Evolutionary conservation across 495 filamentous ascomycete genomes (phyloP).

Genomic region (Aspergillus kassunensis): DNA sequence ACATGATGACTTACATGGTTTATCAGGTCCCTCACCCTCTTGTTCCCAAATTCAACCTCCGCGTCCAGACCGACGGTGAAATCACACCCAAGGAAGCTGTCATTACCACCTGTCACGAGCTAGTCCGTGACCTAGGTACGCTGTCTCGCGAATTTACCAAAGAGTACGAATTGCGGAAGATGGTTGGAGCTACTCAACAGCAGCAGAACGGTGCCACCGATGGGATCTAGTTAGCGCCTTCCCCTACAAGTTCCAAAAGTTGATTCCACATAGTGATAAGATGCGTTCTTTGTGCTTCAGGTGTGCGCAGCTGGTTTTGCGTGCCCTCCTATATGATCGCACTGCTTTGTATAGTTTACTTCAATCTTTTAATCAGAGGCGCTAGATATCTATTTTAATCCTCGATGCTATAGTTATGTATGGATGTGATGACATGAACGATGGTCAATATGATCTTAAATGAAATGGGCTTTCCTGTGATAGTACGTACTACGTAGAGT

Average conservation of each 20-base stretch:
- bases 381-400: constrained; percentile 5
- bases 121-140: constrained; percentile 71
- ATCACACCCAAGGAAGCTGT: constrained; percentile 84
- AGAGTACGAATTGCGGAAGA: constrained; percentile 91
- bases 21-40: constrained; percentile 73
- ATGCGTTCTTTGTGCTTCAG: neutral
- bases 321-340: constrained; percentile 1
- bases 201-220: constrained; percentile 34
- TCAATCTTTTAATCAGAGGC: constrained; percentile 4
- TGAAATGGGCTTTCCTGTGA: neutral
- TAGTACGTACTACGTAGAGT: neutral
- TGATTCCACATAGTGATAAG: neutral
- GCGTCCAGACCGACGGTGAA: constrained; percentile 86
- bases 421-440: constrained; percentile 8
- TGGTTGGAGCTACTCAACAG: constrained; percentile 59
- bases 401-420: constrained; percentile 3
- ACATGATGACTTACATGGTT: neutral
- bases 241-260: neutral
- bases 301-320: constrained; percentile 22
- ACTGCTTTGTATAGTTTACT: neutral
- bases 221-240: constrained; percentile 8
- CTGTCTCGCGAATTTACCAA: constrained; percentile 87
- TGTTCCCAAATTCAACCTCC: constrained; percentile 78
- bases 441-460: neutral
- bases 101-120: constrained; percentile 67